Percentiles rank a stretch among this genome's conserved stretches.
Evolutionary conservation across 1,139 yeast species (phyloP).

Genomic region (Hansenula sp.): DNA sequence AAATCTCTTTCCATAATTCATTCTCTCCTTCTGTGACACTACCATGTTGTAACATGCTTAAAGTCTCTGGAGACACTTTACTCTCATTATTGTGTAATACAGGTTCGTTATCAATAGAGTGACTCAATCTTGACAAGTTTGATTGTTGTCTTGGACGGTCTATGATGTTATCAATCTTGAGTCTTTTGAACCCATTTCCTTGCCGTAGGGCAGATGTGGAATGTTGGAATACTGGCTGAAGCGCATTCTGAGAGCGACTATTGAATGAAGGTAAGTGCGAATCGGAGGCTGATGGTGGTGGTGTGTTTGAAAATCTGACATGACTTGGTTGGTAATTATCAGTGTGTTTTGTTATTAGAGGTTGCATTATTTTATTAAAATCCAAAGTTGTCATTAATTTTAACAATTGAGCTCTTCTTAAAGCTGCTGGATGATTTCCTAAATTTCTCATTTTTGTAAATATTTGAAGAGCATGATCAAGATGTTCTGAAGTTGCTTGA

Average conservation of each 20-base stretch:
- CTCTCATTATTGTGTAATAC: constrained; percentile 7
- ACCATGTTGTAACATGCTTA: constrained; percentile 21
- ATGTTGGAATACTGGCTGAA: too few species aligned
- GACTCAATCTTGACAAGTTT: neutral
- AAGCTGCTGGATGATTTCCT: constrained; percentile 76
- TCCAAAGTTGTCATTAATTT: constrained; percentile 62
- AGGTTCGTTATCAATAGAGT: constrained; percentile 1
- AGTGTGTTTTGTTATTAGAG: constrained; percentile 52
- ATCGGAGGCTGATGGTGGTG: neutral
- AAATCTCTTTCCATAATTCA: constrained; percentile 70
- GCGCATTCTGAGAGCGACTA: neutral
- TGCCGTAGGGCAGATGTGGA: constrained; percentile 1
- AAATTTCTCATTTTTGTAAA: constrained; percentile 71
- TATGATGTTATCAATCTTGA: constrained; percentile 14
- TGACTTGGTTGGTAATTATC: constrained; percentile 33
- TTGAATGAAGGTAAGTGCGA: neutral
- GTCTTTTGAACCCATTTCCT: constrained; percentile 2
- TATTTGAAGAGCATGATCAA: constrained; percentile 68
- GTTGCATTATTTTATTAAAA: constrained; percentile 61
- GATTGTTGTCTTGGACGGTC: constrained; percentile 10
- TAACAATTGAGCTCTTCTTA: constrained; percentile 66
- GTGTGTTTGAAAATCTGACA: neutral
- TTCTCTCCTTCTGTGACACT: constrained; percentile 41
- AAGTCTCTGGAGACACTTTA: constrained; percentile 14
- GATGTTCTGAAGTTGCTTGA: constrained; percentile 65